Evolutionary conservation across 176 grass and related monocot species (phyloP).

Genomic region (Secale cereale): DNA sequence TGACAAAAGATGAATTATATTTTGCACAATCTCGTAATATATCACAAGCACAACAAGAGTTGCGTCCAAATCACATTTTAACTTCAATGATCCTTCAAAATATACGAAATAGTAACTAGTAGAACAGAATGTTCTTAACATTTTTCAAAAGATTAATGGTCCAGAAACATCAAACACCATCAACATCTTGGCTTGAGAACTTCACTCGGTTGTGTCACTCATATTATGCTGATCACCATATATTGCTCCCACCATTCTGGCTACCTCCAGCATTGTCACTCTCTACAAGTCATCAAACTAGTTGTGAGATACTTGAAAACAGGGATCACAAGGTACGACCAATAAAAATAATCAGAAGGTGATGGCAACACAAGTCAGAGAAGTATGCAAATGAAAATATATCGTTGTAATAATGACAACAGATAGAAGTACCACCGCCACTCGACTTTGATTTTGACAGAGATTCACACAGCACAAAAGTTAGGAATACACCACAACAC

Average conservation of each 20-base stretch:
- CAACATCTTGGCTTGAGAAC: neutral
- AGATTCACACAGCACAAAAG: too few relatives aligned
- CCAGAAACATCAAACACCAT: neutral
- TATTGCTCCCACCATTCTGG: neutral
- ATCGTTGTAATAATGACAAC: neutral
- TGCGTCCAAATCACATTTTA: too few relatives aligned
- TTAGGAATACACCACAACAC: too few relatives aligned
- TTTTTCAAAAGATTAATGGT: too few relatives aligned
- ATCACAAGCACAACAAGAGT: too few relatives aligned
- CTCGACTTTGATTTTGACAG: too few relatives aligned
- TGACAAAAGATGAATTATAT: too few relatives aligned
- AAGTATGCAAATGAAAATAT: neutral
- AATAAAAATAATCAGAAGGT: neutral
- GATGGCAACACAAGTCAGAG: neutral
- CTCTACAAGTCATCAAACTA: neutral
- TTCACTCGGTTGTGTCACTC: neutral
- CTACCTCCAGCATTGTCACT: neutral
- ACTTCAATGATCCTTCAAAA: too few relatives aligned
- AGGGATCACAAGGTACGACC: neutral
- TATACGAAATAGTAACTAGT: too few relatives aligned
- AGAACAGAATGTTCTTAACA: too few relatives aligned
- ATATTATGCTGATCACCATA: neutral
- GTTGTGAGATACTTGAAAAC: neutral
- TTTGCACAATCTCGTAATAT: too few relatives aligned
- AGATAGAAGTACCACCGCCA: too few relatives aligned